Conservation (phyloP, 2,329 filamentous ascomycete species). For the Dryadomyces sulphureus region DNA sequence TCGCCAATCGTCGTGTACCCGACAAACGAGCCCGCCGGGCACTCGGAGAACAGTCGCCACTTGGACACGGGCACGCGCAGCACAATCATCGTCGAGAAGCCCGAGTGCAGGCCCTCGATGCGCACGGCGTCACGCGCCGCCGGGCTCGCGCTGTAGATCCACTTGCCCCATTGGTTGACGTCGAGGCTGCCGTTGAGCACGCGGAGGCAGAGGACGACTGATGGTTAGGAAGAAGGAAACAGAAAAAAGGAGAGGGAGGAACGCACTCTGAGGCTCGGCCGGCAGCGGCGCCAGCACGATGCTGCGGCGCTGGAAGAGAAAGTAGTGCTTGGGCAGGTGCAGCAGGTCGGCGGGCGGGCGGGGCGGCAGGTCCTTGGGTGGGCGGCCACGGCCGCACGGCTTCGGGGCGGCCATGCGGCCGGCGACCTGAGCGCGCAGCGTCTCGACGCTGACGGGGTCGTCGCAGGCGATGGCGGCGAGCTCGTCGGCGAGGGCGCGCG, state of each 20-base stretch:
- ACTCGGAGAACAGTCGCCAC: constrained; percentile 8
- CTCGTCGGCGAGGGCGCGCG: constrained; percentile 9
- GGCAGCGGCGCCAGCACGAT: constrained; percentile 9
- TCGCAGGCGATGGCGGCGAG: constrained; percentile 1
- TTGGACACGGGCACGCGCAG: constrained; percentile 8
- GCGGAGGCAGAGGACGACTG: constrained; percentile 11
- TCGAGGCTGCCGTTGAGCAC: constrained; percentile 4
- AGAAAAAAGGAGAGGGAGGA: neutral
- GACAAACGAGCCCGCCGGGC: constrained; percentile 9
- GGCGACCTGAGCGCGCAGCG: constrained; percentile 2
- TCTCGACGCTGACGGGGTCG: constrained; percentile 2
- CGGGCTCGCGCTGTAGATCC: constrained; percentile 8
- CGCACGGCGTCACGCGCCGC: constrained; percentile 6
- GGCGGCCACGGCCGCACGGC: constrained; percentile 8
- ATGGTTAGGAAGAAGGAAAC: neutral
- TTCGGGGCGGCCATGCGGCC: constrained; percentile 6
- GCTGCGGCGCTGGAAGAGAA: constrained; percentile 7
- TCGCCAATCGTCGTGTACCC: constrained; percentile 10
- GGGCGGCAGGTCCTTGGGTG: constrained; percentile 7
- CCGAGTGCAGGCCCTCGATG: constrained; percentile 9
- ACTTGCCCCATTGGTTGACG: constrained; percentile 10
- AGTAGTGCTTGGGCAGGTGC: constrained; percentile 9
- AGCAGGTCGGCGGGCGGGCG: constrained; percentile 1
- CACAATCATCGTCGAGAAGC: constrained; percentile 10
- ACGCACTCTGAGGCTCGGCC: constrained; percentile 7